Conservation (phyloP, 805 yeast genomes). For the Metschnikowia sp. region DNA sequence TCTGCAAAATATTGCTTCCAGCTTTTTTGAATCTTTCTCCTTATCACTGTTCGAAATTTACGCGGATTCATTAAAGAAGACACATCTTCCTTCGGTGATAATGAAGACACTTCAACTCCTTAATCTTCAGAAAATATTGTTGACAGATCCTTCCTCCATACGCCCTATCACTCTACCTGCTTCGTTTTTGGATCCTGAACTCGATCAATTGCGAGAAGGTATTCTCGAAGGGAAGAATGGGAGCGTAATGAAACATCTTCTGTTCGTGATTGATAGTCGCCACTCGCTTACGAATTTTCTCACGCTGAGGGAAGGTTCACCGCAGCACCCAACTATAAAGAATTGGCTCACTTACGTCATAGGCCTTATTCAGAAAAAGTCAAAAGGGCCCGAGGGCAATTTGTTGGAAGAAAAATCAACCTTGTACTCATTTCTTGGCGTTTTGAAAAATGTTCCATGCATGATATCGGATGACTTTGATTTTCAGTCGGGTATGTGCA, state of each 20-base stretch:
- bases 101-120: constrained; percentile 24
- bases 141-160: background rate
- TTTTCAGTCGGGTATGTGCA: constrained; percentile 29
- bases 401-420: constrained; percentile 12
- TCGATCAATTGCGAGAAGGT: constrained; percentile 8
- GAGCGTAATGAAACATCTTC: constrained; percentile 5
- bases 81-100: constrained; percentile 16
- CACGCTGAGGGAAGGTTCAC: background rate
- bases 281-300: constrained; percentile 2
- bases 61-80: background rate
- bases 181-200: constrained; percentile 13
- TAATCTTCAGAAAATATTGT: constrained; percentile 15
- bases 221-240: background rate
- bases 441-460: constrained; percentile 44
- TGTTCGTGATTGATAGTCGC: constrained; percentile 7
- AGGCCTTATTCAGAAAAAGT: constrained; percentile 4
- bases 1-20: constrained; percentile 18
- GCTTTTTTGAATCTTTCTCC: constrained; percentile 20
- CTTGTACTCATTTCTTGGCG: constrained; percentile 31
- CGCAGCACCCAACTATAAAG: background rate
- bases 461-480: constrained; percentile 36
- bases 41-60: constrained; percentile 7
- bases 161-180: background rate
- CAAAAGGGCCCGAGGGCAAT: background rate
- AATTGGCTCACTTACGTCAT: constrained; percentile 24